Conservation (phyloP, 106 monocot species). For the Acanthochlamys bracteata region DNA sequence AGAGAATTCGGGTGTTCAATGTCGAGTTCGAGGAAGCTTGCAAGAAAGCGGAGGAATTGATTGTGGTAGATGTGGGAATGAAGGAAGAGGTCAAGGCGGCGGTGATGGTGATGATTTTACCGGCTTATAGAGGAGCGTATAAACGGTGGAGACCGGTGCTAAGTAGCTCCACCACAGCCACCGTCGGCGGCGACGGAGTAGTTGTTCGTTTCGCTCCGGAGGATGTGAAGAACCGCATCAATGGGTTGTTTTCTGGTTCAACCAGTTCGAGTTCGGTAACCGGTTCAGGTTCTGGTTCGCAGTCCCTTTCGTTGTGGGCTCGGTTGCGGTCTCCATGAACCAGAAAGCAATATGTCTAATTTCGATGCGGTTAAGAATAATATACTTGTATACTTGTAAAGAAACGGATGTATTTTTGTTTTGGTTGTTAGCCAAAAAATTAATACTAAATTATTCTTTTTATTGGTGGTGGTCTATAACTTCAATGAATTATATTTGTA, state of each 20-base stretch:
- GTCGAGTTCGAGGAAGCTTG: slow-evolving; percentile 28
- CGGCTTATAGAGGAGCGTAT: slow-evolving; percentile 1
- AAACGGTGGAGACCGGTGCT: not conserved
- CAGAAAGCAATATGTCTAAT: not conserved
- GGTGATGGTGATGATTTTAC: slow-evolving; percentile 3
- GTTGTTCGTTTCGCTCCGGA: slow-evolving; percentile 2
- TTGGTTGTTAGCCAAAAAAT: too few relatives aligned
- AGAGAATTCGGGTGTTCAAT: slow-evolving; percentile 20
- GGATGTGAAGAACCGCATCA: not conserved
- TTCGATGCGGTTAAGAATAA: not conserved
- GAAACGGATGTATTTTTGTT: too few relatives aligned
- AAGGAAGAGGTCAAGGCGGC: slow-evolving; percentile 31
- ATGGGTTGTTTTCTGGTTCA: not conserved
- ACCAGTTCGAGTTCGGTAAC: not conserved
- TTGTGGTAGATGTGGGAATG: slow-evolving; percentile 27
- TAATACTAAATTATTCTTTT: too few relatives aligned
- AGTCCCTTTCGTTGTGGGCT: not conserved
- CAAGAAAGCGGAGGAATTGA: slow-evolving; percentile 17
- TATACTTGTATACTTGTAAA: not conserved
- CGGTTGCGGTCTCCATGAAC: not conserved
- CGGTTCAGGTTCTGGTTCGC: slow-evolving; percentile 4
- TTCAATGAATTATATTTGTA: too few relatives aligned
- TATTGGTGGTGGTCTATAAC: too few relatives aligned
- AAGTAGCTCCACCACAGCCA: not conserved
- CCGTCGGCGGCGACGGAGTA: not conserved